phyloP scores from a whole-genome alignment of 768 basidiomycete species.

The Candolleomyces efflorescens region DNA sequence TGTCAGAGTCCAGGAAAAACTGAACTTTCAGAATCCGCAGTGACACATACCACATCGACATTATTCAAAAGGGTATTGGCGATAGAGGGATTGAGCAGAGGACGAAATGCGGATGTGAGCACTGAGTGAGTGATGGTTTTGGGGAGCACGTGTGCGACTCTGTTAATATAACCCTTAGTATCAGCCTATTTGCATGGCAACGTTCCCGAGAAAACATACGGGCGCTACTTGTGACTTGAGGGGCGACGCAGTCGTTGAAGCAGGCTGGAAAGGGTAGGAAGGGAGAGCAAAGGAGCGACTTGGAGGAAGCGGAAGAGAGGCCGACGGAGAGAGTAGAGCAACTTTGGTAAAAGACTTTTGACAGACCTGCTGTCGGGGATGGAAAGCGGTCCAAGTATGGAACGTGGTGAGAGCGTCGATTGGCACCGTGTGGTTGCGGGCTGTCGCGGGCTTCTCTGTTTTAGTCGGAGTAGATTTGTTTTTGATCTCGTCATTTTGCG shows the following conservation, averaged over 20 bases:
- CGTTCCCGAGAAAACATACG: slow-evolving; percentile 1
- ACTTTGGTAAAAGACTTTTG: not conserved
- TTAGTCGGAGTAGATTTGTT: not conserved
- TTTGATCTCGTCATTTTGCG: not conserved
- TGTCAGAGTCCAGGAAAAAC: not conserved
- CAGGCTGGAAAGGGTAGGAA: not conserved
- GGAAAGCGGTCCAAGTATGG: not conserved
- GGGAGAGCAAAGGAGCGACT: not conserved
- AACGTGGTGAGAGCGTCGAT: too few relatives aligned
- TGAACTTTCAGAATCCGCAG: not conserved
- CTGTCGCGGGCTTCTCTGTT: not conserved
- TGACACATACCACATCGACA: slow-evolving; percentile 4
- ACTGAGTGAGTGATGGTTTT: too few relatives aligned
- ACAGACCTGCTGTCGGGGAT: slow-evolving; percentile 3
- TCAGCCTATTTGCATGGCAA: slow-evolving; percentile 1
- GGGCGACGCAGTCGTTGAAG: not conserved
- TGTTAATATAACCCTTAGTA: slow-evolving; percentile 1
- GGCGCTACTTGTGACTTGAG: not conserved
- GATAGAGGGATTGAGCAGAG: not conserved
- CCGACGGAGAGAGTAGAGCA: not conserved
- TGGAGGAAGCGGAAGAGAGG: not conserved
- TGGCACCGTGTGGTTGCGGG: not conserved
- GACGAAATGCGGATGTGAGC: not conserved
- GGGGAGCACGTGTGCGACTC: not conserved
- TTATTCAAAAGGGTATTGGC: not conserved